phyloP scores from a whole-genome alignment of 106 monocot genomes.

The Amphibolis antarctica region DNA sequence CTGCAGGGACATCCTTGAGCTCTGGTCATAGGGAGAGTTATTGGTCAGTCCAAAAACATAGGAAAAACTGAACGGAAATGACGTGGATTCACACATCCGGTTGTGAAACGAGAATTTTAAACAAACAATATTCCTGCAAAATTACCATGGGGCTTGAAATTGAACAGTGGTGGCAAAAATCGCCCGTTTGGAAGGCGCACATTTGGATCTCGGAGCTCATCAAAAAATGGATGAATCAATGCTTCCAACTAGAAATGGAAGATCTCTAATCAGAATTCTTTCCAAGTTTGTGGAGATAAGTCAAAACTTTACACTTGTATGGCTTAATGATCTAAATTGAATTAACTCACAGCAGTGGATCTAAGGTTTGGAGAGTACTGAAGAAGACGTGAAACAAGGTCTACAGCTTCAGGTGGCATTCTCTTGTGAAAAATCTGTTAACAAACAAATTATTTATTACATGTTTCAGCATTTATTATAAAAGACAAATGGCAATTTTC shows the following conservation, averaged over 20 bases:
- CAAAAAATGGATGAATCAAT: constrained; percentile 69
- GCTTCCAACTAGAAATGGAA: constrained; percentile 43
- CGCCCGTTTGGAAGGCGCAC: constrained; percentile 60
- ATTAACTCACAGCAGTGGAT: constrained; percentile 12
- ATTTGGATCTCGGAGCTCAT: constrained; percentile 65
- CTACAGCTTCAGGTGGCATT: constrained; percentile 25
- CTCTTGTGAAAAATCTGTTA: constrained; percentile 19
- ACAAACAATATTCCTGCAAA: too few relatives aligned
- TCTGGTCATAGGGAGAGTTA: too few relatives aligned
- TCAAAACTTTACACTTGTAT: too few relatives aligned
- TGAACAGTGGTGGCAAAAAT: constrained; percentile 57
- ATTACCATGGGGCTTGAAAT: constrained; percentile 52
- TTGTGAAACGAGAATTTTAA: too few relatives aligned
- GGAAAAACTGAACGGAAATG: too few relatives aligned
- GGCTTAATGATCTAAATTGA: too few relatives aligned
- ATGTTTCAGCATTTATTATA: too few relatives aligned
- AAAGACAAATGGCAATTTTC: too few relatives aligned
- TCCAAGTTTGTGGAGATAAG: too few relatives aligned
- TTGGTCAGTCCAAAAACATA: too few relatives aligned
- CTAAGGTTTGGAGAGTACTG: constrained; percentile 23
- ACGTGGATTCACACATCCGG: too few relatives aligned
- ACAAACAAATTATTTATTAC: not conserved
- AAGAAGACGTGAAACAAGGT: constrained; percentile 19
- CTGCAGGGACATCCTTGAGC: constrained; percentile 12
- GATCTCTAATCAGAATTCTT: too few relatives aligned